These are phyloP conservation scores for Candida smagusa DNA, from an alignment of 1,139 yeast species.

Conservation along the genomic window DNA sequence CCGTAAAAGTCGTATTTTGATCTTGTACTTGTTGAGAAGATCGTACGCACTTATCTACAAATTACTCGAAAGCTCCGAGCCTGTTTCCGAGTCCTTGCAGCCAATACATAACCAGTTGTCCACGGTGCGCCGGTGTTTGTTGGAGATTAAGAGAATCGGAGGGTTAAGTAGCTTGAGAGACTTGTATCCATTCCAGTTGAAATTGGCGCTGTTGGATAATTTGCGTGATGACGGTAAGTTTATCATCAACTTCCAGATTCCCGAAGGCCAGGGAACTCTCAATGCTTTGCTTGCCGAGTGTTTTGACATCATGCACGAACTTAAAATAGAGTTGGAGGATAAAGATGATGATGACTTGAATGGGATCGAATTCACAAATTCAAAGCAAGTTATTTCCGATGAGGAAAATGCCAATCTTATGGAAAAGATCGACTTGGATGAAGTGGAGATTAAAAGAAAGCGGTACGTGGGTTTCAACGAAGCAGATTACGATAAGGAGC, in stretches of 20 bases:
- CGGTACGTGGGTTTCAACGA: slow-evolving; percentile 44
- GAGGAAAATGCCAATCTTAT: slow-evolving; percentile 21
- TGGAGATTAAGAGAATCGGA: slow-evolving; percentile 89
- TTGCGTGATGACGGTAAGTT: slow-evolving; percentile 88
- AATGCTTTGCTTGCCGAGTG: slow-evolving; percentile 91
- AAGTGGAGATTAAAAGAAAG: slow-evolving; percentile 45
- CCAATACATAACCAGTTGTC: slow-evolving; percentile 90
- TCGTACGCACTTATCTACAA: slow-evolving; percentile 88
- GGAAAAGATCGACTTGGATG: slow-evolving; percentile 29
- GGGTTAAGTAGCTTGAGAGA: slow-evolving; percentile 86
- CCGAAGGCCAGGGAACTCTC: slow-evolving; percentile 95
- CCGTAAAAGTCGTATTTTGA: slow-evolving; percentile 54
- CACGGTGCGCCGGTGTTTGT: slow-evolving; percentile 83
- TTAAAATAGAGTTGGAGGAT: slow-evolving; percentile 84
- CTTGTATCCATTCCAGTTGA: slow-evolving; percentile 91
- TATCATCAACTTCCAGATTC: slow-evolving; percentile 79
- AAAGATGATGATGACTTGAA: slow-evolving; percentile 34
- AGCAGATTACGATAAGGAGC: slow-evolving; percentile 46
- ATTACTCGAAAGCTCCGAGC: slow-evolving; percentile 86
- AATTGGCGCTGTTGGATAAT: slow-evolving; percentile 84
- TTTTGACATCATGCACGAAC: slow-evolving; percentile 87
- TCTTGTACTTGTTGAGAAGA: slow-evolving; percentile 78
- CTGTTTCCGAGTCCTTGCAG: slow-evolving; percentile 88
- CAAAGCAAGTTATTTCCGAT: slow-evolving; percentile 14
- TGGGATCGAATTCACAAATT: slow-evolving; percentile 15